Evolutionary conservation across 2,329 filamentous ascomycete genomes (phyloP), one percentile per base, ranked within the genome.

Genomic region (Paraphaeosphaeria sporulosa): DNA sequence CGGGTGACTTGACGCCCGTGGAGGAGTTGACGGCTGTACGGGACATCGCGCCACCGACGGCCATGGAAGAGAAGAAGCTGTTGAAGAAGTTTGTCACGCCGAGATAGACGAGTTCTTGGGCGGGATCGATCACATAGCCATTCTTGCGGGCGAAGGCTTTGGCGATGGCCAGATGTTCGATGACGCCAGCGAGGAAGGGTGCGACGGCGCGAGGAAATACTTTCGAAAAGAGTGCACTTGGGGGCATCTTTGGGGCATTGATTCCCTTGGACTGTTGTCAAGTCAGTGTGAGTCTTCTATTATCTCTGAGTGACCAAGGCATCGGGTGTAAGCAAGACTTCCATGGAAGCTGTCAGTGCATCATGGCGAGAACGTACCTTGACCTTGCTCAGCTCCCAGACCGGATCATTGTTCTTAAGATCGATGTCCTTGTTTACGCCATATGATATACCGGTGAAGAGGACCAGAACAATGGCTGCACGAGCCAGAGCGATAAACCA

Each of bases 11-110:
- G 67, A 90, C 88, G 36, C 85, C 84, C 52, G 86, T 88, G 32
- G 86, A 83, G 0, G 86, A 89, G 78, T 90, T 90, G 69, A 90
- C 87, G 9, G 88, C 87, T 1, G 88, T 90, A 10, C 88, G 81
- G 0, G 87, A 89, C 85, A 90, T 89, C 63, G 87, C 87, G 25
- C 87, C 88, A 13, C 87, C 86, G 13, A 89, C 80, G n/a, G 86
- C 82, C 85, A 90, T 88, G 10, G 84, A 80, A 23, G 86, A 85
- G 73, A 90, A 89, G 75, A 89, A 86, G 49, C 84, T 85, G 75
- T 89, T 89, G 76, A 87, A 81, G 60, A 89, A 83, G 73, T 90
- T 89, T 43, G 84, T 83, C 17, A 86, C 74, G 10, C 87, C 88
- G 3, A 89, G 83, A 65, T 87, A 90, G 58, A 85, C 85, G 1